phyloP scores from a whole-genome alignment of 108 stramenopile genomes.

The Pelagomonas calceolata region DNA sequence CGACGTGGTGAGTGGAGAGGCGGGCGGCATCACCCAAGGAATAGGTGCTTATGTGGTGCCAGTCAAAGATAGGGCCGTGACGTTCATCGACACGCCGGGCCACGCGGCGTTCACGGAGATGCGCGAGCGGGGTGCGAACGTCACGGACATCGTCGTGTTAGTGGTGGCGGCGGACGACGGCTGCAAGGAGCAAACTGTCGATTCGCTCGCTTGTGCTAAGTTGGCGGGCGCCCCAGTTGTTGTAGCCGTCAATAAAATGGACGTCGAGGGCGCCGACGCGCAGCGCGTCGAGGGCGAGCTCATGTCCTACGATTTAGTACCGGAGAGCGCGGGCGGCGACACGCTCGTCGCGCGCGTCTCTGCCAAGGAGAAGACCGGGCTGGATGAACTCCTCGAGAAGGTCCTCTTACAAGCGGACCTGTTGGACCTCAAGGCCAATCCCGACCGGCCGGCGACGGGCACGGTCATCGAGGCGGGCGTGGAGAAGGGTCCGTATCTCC shows the following conservation, averaged over 20 bases:
- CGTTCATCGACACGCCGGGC: conserved; percentile 98
- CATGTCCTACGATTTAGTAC: conserved; percentile 73
- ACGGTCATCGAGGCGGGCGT: conserved; percentile 84
- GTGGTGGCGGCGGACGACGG: conserved; percentile 99
- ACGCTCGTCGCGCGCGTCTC: conserved; percentile 76
- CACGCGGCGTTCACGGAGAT: conserved; percentile 96
- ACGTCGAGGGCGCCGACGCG: conserved; percentile 72
- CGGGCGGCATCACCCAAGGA: conserved; percentile 97
- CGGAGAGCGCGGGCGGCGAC: conserved; percentile 89
- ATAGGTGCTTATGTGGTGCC: conserved; percentile 84
- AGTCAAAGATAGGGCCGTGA: conserved; percentile 56
- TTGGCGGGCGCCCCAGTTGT: conserved; percentile 85
- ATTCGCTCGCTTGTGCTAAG: conserved; percentile 82
- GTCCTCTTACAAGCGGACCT: conserved; percentile 90
- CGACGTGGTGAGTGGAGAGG: conserved; percentile 82
- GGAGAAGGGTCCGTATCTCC: too few species aligned
- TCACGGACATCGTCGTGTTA: conserved; percentile 95
- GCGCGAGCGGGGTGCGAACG: conserved; percentile 88
- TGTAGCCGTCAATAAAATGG: conserved; percentile 95
- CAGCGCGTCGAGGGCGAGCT: conserved; percentile 68
- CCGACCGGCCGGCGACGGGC: conserved; percentile 70
- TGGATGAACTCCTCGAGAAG: conserved; percentile 84
- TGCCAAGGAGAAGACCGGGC: conserved; percentile 73
- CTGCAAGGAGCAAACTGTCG: conserved; percentile 91
- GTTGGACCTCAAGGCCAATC: conserved; percentile 79